Base-by-base conservation (phyloP, 2,329 filamentous ascomycete genomes). In the Fusarium sp. region DNA sequence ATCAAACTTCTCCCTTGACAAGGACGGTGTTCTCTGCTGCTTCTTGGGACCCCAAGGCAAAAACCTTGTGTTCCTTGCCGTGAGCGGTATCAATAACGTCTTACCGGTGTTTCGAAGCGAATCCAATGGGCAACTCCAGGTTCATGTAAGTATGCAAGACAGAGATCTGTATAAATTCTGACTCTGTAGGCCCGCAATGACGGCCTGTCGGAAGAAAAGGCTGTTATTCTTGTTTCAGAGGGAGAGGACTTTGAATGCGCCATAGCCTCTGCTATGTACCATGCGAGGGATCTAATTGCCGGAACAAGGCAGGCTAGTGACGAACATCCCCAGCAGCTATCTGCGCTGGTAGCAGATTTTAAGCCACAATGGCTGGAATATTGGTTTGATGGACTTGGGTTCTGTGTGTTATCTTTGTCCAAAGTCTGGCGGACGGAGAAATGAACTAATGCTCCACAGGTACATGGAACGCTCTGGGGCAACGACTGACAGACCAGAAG, bases 381-480 rank as follows among this genome's bases (percentile, higher is more conserved):
- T 56, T 97, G 93, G 93, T 93, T 93, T 71, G 95, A 98, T 73
- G 92, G 93, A 0, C 79, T 99, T 33, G 91, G 93, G 1, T 99
- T 95, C 72, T 99, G 95, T 85, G 69, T 73, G 82, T 73, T 41
- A 10, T 15, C 15, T 9, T 29, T 31, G 4, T 11, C 15, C 14
- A 15, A 15, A 13, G 25, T 17, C 33, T 4, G 5, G 25, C 17
- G 9, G 9, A n/a, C 2, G 11, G 8, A 32, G 11, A 15, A 19
- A 14, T n/a, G 9, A 41, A 37, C 62, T 74, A 14, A 73, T 60
- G 6, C 15, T 11, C 4, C 3, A 6, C 41, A 87, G 85, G 84
- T 73, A 99, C 95, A 1, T 99, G 95, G 95, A 99, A 98, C 71
- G 90, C 88, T 0, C 80, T 99, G 0, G 95, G 95, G 0, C 92